A percentile compares a stretch with the other conserved stretches of the same genome.
phyloP scores from a whole-genome alignment of 1,284 basidiomycete species.

The Melampsora larici-populina region DNA sequence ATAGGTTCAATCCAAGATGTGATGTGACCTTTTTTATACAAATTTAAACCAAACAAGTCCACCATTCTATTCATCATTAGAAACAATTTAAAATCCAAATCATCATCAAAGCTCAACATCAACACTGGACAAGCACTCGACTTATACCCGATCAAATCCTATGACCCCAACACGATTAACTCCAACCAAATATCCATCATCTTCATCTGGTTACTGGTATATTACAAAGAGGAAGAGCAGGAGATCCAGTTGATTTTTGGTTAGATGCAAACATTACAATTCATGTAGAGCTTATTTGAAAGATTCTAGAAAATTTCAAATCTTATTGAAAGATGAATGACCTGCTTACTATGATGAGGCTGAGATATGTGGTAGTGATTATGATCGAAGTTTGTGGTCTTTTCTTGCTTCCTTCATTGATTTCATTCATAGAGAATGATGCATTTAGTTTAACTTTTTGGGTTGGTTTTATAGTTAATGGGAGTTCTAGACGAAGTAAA shows the following conservation, averaged over 20 bases:
- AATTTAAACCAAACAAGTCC: no score
- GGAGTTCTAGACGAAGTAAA: conserved; percentile 23
- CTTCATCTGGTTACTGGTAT: no score
- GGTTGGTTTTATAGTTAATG: conserved; percentile 17
- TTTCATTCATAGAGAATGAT: no score
- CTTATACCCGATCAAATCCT: not conserved
- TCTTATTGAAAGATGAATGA: conserved; percentile 48
- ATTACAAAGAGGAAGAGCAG: conserved; percentile 87
- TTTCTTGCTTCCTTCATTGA: not conserved
- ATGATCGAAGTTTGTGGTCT: conserved; percentile 44
- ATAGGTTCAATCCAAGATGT: no score
- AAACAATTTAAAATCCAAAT: no score
- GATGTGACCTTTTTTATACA: no score
- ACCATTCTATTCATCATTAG: no score
- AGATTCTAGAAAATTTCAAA: conserved; percentile 50
- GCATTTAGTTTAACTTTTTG: not conserved
- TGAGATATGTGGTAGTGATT: conserved; percentile 50
- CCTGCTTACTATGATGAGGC: conserved; percentile 52
- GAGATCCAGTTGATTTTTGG: conserved; percentile 97
- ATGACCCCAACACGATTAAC: not conserved
- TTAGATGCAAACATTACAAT: conserved; percentile 97
- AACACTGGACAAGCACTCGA: no score
- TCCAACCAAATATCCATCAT: not conserved
- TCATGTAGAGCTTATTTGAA: conserved; percentile 61
- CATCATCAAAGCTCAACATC: no score